These are phyloP conservation scores for Exsudoporus frostii DNA, from an alignment of 768 basidiomycete genomes.

Conservation along the genomic window DNA sequence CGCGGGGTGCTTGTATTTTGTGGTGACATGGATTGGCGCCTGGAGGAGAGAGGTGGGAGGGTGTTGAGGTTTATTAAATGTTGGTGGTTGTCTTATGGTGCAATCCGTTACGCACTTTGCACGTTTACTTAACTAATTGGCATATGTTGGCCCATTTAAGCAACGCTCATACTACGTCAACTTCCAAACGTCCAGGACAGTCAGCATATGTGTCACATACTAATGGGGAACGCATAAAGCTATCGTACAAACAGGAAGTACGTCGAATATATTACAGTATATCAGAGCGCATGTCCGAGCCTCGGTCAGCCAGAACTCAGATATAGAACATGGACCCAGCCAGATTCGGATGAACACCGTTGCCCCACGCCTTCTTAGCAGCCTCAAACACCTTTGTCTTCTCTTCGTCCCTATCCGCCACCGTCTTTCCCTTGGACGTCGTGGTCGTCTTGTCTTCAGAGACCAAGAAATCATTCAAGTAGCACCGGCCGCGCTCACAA, in stretches of 20 bases:
- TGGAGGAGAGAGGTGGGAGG: conserved; percentile 38
- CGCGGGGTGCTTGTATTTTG: conserved; percentile 68
- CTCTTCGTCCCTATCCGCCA: conserved; percentile 30
- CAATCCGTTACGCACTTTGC: background rate
- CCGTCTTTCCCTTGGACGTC: conserved; percentile 33
- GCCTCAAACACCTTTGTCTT: conserved; percentile 16
- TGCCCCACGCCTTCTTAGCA: conserved; percentile 43
- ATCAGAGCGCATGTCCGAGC: background rate
- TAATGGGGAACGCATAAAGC: background rate
- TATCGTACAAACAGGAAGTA: background rate
- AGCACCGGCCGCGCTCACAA: conserved; percentile 75
- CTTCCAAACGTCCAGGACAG: too few species aligned
- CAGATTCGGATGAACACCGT: conserved; percentile 55
- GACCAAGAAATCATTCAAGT: conserved; percentile 68
- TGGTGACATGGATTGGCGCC: conserved; percentile 70
- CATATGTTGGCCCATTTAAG: too few species aligned
- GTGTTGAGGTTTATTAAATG: conserved; percentile 14
- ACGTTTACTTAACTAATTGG: background rate
- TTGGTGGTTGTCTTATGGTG: background rate
- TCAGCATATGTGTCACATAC: background rate
- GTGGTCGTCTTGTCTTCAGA: conserved; percentile 48
- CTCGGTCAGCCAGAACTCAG: conserved; percentile 27
- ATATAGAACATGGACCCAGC: conserved; percentile 76
- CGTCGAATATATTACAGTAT: background rate
- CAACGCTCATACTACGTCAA: too few species aligned